These are phyloP conservation scores for Polygonum maritimum DNA, from an alignment of 148 eudicot species.

Conservation along the genomic window DNA sequence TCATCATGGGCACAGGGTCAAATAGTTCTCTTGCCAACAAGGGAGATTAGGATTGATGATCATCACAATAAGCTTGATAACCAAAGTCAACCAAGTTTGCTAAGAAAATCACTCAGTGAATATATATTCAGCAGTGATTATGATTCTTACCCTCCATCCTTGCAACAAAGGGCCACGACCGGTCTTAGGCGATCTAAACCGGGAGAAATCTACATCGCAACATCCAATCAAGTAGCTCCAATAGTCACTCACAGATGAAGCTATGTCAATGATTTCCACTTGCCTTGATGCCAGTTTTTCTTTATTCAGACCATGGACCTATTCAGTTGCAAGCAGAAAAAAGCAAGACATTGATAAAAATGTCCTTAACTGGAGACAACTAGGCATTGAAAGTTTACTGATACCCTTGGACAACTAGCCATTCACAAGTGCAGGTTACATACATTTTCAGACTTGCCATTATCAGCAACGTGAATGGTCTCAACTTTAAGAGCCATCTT, in stretches of 20 bases:
- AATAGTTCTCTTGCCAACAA: background rate
- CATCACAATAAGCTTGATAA: background rate
- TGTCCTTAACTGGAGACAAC: too few relatives aligned
- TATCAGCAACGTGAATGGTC: slow-evolving; percentile 54
- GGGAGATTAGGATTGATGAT: background rate
- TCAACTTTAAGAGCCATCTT: slow-evolving; percentile 47
- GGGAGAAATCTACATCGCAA: slow-evolving; percentile 37
- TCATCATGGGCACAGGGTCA: background rate
- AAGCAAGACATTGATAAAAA: too few relatives aligned
- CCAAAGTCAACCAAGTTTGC: background rate
- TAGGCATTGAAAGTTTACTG: too few relatives aligned
- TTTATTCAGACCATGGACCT: slow-evolving; percentile 57
- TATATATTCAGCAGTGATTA: background rate
- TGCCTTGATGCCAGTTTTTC: slow-evolving; percentile 43
- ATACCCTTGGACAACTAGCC: too few relatives aligned
- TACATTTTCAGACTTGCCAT: slow-evolving; percentile 59
- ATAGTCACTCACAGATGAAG: slow-evolving; percentile 37
- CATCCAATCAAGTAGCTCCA: slow-evolving; percentile 59
- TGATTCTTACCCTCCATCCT: slow-evolving; percentile 55
- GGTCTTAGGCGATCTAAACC: slow-evolving; percentile 41
- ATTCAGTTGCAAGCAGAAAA: background rate
- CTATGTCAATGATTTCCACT: slow-evolving; percentile 56
- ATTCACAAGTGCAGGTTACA: slow-evolving; percentile 4
- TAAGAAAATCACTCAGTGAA: background rate
- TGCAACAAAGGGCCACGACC: slow-evolving; percentile 56